Conservation (phyloP, 2,329 filamentous ascomycete species). For the Penicillium sp. region DNA sequence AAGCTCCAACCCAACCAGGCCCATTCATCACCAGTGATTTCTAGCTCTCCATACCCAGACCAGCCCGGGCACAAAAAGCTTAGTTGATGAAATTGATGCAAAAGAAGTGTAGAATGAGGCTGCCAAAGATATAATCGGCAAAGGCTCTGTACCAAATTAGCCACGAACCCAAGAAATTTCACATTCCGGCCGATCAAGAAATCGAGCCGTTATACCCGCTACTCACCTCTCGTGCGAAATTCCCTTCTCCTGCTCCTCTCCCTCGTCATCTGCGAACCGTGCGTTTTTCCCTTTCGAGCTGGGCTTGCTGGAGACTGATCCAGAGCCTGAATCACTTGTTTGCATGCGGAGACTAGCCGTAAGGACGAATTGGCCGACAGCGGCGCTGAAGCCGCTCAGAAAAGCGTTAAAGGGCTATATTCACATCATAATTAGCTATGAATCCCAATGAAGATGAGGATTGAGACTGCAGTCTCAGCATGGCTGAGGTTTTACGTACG, state of each 20-base stretch:
- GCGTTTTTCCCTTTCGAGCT: conserved; percentile 27
- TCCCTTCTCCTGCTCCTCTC: conserved; percentile 22
- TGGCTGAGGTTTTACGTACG: no score
- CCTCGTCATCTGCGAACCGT: conserved; percentile 16
- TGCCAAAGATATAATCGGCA: conserved; percentile 92
- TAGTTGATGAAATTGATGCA: conserved; percentile 99
- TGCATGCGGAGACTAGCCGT: conserved; percentile 88
- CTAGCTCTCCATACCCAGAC: background rate
- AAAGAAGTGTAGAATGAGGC: conserved; percentile 95
- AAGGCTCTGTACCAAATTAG: conserved; percentile 61
- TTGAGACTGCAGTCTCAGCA: no score
- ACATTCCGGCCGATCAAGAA: background rate
- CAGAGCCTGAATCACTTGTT: conserved; percentile 53
- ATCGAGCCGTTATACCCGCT: no score
- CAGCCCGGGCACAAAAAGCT: conserved; percentile 16
- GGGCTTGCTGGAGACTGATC: conserved; percentile 53
- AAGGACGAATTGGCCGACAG: conserved; percentile 94
- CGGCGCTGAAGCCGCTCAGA: conserved; percentile 86
- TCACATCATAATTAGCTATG: no score
- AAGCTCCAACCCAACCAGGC: background rate
- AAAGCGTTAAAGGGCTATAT: conserved; percentile 95
- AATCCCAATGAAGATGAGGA: no score
- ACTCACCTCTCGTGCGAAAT: conserved; percentile 41
- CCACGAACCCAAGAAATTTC: background rate
- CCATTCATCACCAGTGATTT: no score